Evolutionary conservation across 306 rosid species (phyloP), one percentile per base, ranked within the genome.

Genomic region (Cicer chorassanicum): DNA sequence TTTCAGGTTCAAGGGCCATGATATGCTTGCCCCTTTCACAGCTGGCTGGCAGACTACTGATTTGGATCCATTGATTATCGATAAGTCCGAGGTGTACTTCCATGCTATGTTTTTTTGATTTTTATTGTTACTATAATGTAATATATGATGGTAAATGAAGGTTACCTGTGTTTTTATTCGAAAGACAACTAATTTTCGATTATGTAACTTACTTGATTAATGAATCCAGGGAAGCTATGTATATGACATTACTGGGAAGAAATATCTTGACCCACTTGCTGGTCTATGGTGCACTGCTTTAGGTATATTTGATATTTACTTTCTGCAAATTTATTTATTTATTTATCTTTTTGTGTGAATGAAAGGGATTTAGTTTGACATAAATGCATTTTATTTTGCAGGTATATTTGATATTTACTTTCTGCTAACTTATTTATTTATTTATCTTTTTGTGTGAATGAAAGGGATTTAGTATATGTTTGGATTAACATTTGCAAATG

Each of bases 1-100:
- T 82, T 59, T 44, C 88, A 94, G 99, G 83, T 86, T 71, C 72
- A 90, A 80, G 83, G 92, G 96, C 46, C 99, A 94, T 79, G 87
- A 81, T 68, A 94, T 94, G 99, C 97, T 94, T 78, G 99, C 99
- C 43, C 99, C 99, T 78, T 94, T 94, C 90, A 94, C 97, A 8
- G 86, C 98, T 19, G 99, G 98, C 80, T 84, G 91, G 89, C 93
- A 89, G 79, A 76, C 83, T 60, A 10, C 80, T 49, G 93, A 90
- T 79, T 21, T 74, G 79, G 39, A 84, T 77, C 99, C 99, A 68
- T 75, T 92, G 73, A 13, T 95, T 71, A 89, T 95, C 73, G 99
- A 89, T 5, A 95, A 78, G 82, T 92, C 99, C 21, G 97, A 90
- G 98, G 90, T 87, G 72, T 72, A 63, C 73, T 76, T 67, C 49